Evolutionary conservation across 441 rosid species (phyloP).

Genomic region (Metrosideros polymorpha): DNA sequence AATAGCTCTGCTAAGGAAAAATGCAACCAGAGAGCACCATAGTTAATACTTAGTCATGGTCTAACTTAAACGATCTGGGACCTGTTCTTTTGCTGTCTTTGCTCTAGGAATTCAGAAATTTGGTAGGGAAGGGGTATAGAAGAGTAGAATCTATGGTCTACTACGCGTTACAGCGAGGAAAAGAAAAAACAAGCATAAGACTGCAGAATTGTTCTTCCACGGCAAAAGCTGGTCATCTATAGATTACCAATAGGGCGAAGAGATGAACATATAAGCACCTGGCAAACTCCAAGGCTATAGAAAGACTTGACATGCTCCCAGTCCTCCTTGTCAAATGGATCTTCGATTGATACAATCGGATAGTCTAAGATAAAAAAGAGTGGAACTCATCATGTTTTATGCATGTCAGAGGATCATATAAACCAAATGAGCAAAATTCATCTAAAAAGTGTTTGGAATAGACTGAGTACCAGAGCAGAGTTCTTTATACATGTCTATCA

Average conservation of each 20-base stretch:
- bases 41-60: neutral
- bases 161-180: neutral
- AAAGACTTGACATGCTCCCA: slow-evolving; percentile 84
- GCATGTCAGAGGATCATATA: neutral
- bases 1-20: neutral
- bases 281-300: slow-evolving; percentile 80
- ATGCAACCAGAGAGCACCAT: neutral
- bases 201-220: neutral
- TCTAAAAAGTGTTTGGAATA: neutral
- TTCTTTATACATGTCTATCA: slow-evolving; percentile 87
- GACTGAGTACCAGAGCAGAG: slow-evolving; percentile 64
- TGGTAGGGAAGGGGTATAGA: neutral
- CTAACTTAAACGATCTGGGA: neutral
- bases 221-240: neutral
- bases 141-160: neutral
- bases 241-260: neutral
- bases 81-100: neutral
- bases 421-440: neutral
- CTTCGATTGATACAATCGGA: slow-evolving; percentile 87
- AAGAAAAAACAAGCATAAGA: neutral
- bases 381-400: neutral
- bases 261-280: slow-evolving; percentile 39
- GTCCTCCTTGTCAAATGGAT: slow-evolving; percentile 98
- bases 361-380: slow-evolving; percentile 35
- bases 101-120: neutral